phyloP scores from a whole-genome alignment of 208 protist genomes.

The Wallacemonas sp. region DNA sequence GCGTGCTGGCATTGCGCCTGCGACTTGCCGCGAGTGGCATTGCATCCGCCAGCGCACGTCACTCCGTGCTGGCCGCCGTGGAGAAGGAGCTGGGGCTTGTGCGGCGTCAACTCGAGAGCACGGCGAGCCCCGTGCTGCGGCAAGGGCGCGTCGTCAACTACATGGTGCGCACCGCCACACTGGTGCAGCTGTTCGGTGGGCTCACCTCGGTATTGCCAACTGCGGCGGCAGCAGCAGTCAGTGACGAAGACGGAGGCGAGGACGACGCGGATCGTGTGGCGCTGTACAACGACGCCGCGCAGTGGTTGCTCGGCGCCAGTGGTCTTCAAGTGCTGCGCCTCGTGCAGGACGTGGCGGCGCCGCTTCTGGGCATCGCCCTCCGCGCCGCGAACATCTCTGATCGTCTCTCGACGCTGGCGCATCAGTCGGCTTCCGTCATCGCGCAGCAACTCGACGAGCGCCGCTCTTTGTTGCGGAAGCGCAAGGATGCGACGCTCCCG shows the following conservation, averaged over 20 bases:
- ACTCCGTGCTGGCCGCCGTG: constrained; percentile 13
- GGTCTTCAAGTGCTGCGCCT: constrained; percentile 22
- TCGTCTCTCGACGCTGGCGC: constrained; percentile 51
- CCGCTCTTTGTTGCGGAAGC: constrained; percentile 30
- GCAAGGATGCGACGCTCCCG: not conserved
- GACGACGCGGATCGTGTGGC: not conserved
- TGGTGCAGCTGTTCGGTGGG: constrained; percentile 82
- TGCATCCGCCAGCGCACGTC: not conserved
- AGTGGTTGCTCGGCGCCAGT: constrained; percentile 40
- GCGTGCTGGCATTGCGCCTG: constrained; percentile 28
- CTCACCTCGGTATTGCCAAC: constrained; percentile 62
- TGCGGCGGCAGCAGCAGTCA: not conserved
- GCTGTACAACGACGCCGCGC: constrained; percentile 25
- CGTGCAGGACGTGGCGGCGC: constrained; percentile 37
- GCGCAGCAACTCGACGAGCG: constrained; percentile 77
- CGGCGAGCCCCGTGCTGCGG: constrained; percentile 58
- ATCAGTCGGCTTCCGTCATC: constrained; percentile 56
- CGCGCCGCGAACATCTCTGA: constrained; percentile 43
- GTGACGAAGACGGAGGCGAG: constrained; percentile 1
- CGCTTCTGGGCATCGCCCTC: constrained; percentile 54
- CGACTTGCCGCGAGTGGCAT: not conserved
- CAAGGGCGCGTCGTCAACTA: constrained; percentile 70
- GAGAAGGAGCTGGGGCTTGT: constrained; percentile 38
- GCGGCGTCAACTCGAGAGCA: constrained; percentile 50
- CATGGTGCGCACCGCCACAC: constrained; percentile 81